Percentiles rank a stretch among this genome's conserved stretches.
These are phyloP conservation scores for Gossypium ekmanianum DNA, from an alignment of 345 rosid genomes.

Conservation along the genomic window DNA sequence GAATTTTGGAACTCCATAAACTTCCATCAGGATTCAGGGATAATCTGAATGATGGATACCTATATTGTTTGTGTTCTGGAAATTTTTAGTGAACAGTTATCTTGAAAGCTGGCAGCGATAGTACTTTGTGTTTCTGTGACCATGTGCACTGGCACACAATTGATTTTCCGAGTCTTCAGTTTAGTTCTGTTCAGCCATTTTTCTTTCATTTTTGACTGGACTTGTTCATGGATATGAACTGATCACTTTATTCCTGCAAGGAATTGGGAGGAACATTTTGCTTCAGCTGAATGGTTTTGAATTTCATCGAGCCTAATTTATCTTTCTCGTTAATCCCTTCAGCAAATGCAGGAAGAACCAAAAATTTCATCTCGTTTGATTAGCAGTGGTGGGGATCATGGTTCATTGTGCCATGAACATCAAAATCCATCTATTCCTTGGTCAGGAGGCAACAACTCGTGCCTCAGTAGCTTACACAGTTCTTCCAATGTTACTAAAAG, in stretches of 20 bases:
- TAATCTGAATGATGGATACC: background rate
- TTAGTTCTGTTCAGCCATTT: constrained; percentile 9
- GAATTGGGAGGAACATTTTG: background rate
- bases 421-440: constrained; percentile 41
- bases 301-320: constrained; percentile 3
- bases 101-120: background rate
- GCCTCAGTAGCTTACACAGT: constrained; percentile 39
- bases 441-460: constrained; percentile 24
- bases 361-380: constrained; percentile 23
- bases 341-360: constrained; percentile 32
- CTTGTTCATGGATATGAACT: background rate
- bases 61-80: background rate
- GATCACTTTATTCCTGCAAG: background rate
- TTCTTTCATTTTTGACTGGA: background rate
- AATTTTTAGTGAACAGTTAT: background rate
- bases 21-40: constrained; percentile 1
- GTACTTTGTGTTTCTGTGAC: background rate
- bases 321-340: constrained; percentile 6
- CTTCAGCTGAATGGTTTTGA: constrained; percentile 4
- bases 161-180: background rate
- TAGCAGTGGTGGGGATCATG: constrained; percentile 23
- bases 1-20: background rate
- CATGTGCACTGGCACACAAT: background rate
- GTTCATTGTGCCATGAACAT: constrained; percentile 33
- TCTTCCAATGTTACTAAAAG: constrained; percentile 24